phyloP scores from a whole-genome alignment of 768 basidiomycete species.

The Serendipita sp. region DNA sequence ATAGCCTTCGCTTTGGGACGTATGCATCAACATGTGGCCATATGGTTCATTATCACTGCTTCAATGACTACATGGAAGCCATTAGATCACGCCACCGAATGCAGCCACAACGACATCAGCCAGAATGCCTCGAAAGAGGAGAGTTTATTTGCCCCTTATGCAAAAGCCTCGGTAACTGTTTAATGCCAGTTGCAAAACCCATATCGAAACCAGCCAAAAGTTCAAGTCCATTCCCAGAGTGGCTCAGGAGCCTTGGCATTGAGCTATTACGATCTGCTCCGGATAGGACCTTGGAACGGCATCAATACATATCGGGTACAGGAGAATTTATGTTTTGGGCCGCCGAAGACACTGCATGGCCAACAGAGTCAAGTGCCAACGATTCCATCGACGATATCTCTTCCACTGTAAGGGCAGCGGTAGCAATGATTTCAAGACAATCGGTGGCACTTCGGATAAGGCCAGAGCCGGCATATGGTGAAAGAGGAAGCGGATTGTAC shows the following conservation, averaged over 20 bases:
- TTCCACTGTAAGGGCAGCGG: conserved; percentile 65
- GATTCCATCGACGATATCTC: conserved; percentile 52
- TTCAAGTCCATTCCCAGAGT: conserved; percentile 57
- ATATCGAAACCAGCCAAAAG: conserved; percentile 29
- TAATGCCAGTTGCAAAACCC: conserved; percentile 60
- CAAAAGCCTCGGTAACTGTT: conserved; percentile 88
- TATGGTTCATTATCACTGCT: conserved; percentile 93
- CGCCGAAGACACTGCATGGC: conserved; percentile 61
- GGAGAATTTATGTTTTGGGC: conserved; percentile 84
- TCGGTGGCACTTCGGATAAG: conserved; percentile 67
- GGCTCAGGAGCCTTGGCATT: conserved; percentile 80
- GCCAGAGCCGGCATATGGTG: conserved; percentile 49
- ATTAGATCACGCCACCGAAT: conserved; percentile 74
- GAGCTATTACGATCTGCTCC: conserved; percentile 74
- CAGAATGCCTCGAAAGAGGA: conserved; percentile 81
- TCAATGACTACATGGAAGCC: conserved; percentile 74
- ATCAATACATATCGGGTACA: conserved; percentile 64
- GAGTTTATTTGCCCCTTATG: conserved; percentile 96
- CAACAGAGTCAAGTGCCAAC: conserved; percentile 33
- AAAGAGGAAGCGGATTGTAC: conserved; percentile 73
- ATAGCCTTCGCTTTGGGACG: conserved; percentile 53
- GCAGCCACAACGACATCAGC: conserved; percentile 83
- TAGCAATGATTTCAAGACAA: conserved; percentile 70
- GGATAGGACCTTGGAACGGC: conserved; percentile 48
- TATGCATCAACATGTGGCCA: conserved; percentile 83